Evolutionary conservation across 768 basidiomycete species (phyloP).

Genomic region (Rhodotorula toruloides): DNA sequence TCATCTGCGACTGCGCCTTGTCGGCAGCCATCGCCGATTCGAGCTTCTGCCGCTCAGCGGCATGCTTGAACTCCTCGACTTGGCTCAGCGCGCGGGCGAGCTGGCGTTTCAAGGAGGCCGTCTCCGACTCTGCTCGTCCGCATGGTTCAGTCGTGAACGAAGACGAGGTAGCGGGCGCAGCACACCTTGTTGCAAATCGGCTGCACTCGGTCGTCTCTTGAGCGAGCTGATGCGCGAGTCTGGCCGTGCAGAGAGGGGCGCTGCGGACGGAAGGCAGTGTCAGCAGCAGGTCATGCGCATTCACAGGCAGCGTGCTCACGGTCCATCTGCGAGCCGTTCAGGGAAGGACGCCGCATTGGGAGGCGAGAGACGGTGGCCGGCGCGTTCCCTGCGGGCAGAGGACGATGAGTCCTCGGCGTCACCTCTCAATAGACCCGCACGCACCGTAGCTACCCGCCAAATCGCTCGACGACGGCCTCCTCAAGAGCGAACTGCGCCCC

Average conservation of each 20-base stretch:
- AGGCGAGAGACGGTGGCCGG: slow-evolving; percentile 12
- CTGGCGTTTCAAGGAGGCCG: slow-evolving; percentile 28
- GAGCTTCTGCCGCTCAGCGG: slow-evolving; percentile 19
- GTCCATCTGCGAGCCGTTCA: slow-evolving; percentile 2
- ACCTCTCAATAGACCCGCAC: no score
- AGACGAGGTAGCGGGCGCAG: no score
- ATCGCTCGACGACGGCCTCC: not conserved
- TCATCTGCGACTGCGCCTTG: slow-evolving; percentile 18
- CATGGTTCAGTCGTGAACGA: not conserved
- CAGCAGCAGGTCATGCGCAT: no score
- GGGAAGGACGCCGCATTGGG: slow-evolving; percentile 14
- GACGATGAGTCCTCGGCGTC: not conserved
- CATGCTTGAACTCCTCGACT: slow-evolving; percentile 27
- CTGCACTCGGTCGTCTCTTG: slow-evolving; percentile 22
- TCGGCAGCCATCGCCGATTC: slow-evolving; percentile 4
- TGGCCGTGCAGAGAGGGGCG: not conserved
- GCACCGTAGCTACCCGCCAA: not conserved
- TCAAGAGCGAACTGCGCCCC: slow-evolving; percentile 14
- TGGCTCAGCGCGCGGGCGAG: slow-evolving; percentile 27
- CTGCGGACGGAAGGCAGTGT: not conserved
- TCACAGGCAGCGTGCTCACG: not conserved
- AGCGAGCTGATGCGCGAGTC: not conserved
- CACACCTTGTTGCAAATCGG: slow-evolving; percentile 27
- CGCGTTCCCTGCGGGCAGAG: no score
- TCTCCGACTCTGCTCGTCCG: slow-evolving; percentile 21